Conservation (phyloP, 495 filamentous ascomycete genomes). For the Aspergillus asperescens region DNA sequence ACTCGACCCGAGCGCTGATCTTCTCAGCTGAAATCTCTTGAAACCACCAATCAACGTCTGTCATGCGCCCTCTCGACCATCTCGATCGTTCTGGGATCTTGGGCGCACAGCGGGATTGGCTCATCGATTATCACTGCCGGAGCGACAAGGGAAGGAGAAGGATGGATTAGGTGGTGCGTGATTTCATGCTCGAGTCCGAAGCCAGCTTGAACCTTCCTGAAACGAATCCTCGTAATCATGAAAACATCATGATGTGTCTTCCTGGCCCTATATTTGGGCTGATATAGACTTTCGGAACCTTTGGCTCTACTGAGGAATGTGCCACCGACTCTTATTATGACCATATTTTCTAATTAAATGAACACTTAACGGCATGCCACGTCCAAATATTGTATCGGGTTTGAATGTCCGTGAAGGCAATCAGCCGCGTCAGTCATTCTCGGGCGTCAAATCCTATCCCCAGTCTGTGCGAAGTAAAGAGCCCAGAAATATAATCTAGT, state of each 20-base stretch:
- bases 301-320: not conserved
- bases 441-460: not conserved
- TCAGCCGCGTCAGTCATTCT: not conserved
- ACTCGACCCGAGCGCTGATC: conserved; percentile 21
- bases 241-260: too few relatives aligned
- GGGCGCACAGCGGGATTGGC: conserved; percentile 13
- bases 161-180: too few relatives aligned
- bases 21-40: conserved; percentile 14
- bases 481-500: not conserved
- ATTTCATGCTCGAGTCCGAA: not conserved
- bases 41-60: conserved; percentile 14
- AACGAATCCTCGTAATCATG: not conserved
- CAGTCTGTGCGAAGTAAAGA: not conserved
- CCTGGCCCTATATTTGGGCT: not conserved
- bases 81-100: not conserved
- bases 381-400: too few relatives aligned
- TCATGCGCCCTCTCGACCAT: conserved; percentile 7
- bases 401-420: not conserved
- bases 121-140: conserved; percentile 2
- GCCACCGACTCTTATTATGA: not conserved
- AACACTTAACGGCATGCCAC: too few relatives aligned
- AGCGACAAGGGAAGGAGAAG: not conserved
- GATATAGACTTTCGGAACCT: conserved; percentile 1
- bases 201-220: not conserved
- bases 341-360: not conserved